These are phyloP conservation scores for Boletellus deceptivus DNA, from an alignment of 1,284 basidiomycete genomes.

Conservation along the genomic window DNA sequence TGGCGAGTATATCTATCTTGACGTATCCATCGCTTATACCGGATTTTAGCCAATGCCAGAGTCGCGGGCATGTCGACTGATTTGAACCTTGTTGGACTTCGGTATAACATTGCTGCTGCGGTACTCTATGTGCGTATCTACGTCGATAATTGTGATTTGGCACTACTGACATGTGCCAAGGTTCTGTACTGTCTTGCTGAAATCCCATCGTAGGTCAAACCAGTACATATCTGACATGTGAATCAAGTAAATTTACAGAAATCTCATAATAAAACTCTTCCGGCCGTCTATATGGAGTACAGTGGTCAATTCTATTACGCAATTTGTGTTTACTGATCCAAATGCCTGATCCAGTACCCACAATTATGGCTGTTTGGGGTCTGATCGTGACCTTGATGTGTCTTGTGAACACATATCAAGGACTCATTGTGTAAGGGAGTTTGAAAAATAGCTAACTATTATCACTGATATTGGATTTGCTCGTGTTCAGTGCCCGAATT, in stretches of 20 bases:
- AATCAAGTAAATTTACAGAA: conserved; percentile 25
- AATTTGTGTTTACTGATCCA: not conserved
- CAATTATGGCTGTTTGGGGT: conserved; percentile 46
- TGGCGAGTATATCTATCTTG: conserved; percentile 10
- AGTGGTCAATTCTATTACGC: conserved; percentile 1
- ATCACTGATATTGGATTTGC: not conserved
- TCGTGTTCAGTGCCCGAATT: conserved; percentile 38
- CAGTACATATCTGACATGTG: not conserved
- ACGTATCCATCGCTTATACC: not conserved
- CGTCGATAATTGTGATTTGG: not conserved
- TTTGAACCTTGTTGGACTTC: conserved; percentile 35
- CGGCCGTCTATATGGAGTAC: conserved; percentile 44
- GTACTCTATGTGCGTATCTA: conserved; percentile 41
- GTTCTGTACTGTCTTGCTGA: conserved; percentile 44
- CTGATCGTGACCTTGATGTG: conserved; percentile 38
- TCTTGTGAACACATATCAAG: conserved; percentile 28
- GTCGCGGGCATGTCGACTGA: conserved; percentile 40
- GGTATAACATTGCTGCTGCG: conserved; percentile 43
- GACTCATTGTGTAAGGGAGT: conserved; percentile 20
- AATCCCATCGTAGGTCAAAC: conserved; percentile 40
- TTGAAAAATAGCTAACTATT: not conserved
- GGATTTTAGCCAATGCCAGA: conserved; percentile 20
- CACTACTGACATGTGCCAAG: conserved; percentile 18
- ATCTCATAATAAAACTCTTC: conserved; percentile 42
- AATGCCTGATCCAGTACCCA: conserved; percentile 33